Evolutionary conservation across 306 rosid genomes (phyloP).

Genomic region (Vigna unguiculata): DNA sequence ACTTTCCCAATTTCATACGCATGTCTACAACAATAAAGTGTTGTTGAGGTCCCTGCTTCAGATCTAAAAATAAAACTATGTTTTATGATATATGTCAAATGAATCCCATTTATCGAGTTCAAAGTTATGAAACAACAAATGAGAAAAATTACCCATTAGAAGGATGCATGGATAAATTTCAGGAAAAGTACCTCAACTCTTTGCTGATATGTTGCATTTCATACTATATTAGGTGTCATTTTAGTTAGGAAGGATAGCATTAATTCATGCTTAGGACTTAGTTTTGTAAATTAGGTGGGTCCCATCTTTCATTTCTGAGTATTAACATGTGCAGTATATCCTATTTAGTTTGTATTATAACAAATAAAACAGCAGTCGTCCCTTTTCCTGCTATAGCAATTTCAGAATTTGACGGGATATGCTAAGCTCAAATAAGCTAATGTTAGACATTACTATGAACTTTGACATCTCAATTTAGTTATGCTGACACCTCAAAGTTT

Average conservation of each 20-base stretch:
- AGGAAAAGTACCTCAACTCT: background rate
- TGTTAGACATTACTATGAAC: too few relatives aligned
- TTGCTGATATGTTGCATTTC: background rate
- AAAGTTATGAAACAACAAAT: background rate
- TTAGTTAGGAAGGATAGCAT: too few relatives aligned
- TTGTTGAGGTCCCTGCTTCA: background rate
- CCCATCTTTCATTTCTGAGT: background rate
- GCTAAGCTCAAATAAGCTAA: too few relatives aligned
- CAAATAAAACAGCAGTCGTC: too few relatives aligned
- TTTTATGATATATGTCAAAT: background rate
- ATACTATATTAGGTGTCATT: too few relatives aligned
- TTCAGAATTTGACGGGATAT: too few relatives aligned
- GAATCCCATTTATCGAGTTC: background rate
- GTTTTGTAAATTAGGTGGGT: background rate
- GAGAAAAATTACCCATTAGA: background rate
- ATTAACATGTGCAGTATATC: too few relatives aligned
- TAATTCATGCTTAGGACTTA: too few relatives aligned
- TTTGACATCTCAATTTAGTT: too few relatives aligned
- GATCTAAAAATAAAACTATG: background rate
- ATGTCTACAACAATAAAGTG: background rate
- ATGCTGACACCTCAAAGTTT: too few relatives aligned
- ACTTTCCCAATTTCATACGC: background rate
- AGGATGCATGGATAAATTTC: background rate
- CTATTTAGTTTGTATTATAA: too few relatives aligned
- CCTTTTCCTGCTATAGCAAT: background rate